Base-by-base conservation (phyloP, 2,329 filamentous ascomycete genomes). In the Colletotrichum nymphaeae region DNA sequence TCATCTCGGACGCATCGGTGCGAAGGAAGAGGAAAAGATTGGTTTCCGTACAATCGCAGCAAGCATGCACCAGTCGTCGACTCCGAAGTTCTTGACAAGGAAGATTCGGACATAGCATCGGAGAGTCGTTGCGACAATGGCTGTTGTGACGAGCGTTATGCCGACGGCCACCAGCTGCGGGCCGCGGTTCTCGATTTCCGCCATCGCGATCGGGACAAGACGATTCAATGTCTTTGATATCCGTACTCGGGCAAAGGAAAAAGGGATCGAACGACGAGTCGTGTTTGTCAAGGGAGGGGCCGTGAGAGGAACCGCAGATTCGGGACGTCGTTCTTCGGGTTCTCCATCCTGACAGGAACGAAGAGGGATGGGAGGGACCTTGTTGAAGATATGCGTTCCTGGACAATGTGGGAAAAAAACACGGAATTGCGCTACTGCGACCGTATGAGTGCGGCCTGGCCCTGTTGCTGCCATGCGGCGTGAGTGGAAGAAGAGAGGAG, bases 61-160 rank as follows among this genome's bases (percentile, higher is more conserved):
- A 1, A 79, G 52, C 83, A 86, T 86, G 63, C 80, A 78, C 78
- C 79, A 83, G 73, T 85, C 83, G 69, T 85, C 83, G 12, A 80
- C 63, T 2, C 83, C 84, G 76, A 85, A 85, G 35, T 79, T 81
- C 74, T 80, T 83, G 53, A 85, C 80, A 7, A 85, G 72, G 9
- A 75, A 75, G 6, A 79, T 59, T 28, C 83, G 81, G 26, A 82
- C 80, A 74, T 80, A 85, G 53, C 79, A 78, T 70, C 83, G 77
- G 16, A 85, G 75, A 5, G 73, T 1, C 4, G 78, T 78, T 55
- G 81, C 74, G n/a, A 80, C 69, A 22, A 79, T 26, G 3, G 82
- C 80, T 16, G 79, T 56, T 7, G 73, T 68, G 24, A 80, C 56
- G 12, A 84, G 74, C 6, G 78, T 77, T 53, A 78, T 79, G 66